Base-by-base conservation (phyloP, 2,329 filamentous ascomycete genomes). In the Ophiostoma piceae region DNA sequence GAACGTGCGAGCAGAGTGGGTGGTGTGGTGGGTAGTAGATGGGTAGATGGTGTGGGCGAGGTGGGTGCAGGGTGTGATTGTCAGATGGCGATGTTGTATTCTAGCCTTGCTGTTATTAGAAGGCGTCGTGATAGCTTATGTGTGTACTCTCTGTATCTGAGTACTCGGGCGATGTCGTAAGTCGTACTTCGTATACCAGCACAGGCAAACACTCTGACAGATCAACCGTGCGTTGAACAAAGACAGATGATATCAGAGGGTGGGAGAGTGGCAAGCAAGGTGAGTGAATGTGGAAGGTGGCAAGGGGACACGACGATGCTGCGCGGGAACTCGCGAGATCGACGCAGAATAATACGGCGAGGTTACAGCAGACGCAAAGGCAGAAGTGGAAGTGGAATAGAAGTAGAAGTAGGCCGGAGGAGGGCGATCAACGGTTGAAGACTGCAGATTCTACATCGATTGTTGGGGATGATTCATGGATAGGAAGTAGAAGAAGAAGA, bases 251-350 rank as follows among this genome's bases (percentile, higher is more conserved):
- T 12, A 62, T 11, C 60, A 37, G 29, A 64, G 32, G 2, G 29
- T 32, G n/a, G 29, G 60, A 32, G 47, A 60, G 35, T 22, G 51
- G 47, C 37, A 68, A 39, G 11, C 19, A 47, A 65, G 29, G 66
- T 43, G 26, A 66, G 29, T 11, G 62, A 60, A 67, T 67, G 51
- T 41, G 29, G 54, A 64, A 64, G 60, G 60, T n/a, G 32, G 60
- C 16, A 39, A 64, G 60, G 8, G 9, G 29, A 39, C 37, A 64
- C 37, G 29, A 39, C 14, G 14, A n/a, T 65, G 19, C 60, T 19
- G 51, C 43, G 39, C 67, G 64, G 70, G 69, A 71, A 65, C 39
- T 67, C 64, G 65, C 64, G 65, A 69, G 70, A 71, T 69, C 67
- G 70, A 67, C 60, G 54, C 41, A 54, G 67, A 57, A 69, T 64